Evolutionary conservation across 148 eudicot genomes (phyloP).

Genomic region (Tetragonia tetragonoides): DNA sequence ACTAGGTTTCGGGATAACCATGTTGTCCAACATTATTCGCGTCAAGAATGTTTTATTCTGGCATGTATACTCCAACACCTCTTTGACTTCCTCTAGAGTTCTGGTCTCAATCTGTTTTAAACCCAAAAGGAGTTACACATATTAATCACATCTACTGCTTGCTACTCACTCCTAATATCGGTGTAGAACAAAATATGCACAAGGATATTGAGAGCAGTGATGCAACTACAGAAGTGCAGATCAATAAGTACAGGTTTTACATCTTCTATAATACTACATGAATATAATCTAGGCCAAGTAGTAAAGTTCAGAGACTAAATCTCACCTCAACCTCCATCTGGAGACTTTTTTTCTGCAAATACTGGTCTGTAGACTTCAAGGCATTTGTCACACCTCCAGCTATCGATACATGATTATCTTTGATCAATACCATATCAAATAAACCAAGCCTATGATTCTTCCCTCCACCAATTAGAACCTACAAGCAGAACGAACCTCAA

Average conservation of each 20-base stretch:
- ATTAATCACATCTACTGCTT: conserved; percentile 5
- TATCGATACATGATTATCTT: conserved; percentile 92
- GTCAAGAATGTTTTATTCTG: conserved; percentile 59
- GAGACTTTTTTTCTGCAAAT: conserved; percentile 71
- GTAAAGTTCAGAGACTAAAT: conserved; percentile 13
- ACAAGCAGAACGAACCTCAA: conserved; percentile 18
- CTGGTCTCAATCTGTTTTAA: conserved; percentile 76
- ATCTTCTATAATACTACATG: neutral
- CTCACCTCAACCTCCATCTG: conserved; percentile 91
- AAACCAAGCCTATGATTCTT: conserved; percentile 91
- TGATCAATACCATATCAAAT: conserved; percentile 93
- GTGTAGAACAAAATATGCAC: neutral
- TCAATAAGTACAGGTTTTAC: neutral
- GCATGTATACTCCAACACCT: conserved; percentile 77
- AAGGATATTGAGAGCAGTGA: neutral
- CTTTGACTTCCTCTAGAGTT: conserved; percentile 78
- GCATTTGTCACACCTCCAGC: conserved; percentile 89
- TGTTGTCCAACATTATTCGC: conserved; percentile 94
- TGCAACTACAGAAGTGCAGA: neutral
- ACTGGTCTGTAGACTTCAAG: conserved; percentile 66
- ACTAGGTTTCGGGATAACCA: conserved; percentile 69
- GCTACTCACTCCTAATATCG: neutral
- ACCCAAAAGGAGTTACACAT: neutral
- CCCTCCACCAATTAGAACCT: conserved; percentile 97
- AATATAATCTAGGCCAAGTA: conserved; percentile 4